Evolutionary conservation across 768 basidiomycete genomes (phyloP), one percentile per base, ranked within the genome.

Genomic region (Termitomyces titanicus): DNA sequence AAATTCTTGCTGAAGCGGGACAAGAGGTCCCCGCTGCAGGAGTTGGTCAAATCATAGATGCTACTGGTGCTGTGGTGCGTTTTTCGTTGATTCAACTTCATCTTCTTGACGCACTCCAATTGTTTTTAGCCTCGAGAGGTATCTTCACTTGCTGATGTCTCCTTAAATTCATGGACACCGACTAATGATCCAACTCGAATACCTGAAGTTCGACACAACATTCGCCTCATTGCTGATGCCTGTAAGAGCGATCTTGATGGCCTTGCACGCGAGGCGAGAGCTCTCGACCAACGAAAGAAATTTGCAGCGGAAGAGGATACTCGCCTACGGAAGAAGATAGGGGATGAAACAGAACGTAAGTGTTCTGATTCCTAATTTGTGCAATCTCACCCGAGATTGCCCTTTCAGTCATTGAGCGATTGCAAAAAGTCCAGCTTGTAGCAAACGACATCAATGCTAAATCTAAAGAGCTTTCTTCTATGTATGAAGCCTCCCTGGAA

Each of bases 161-260:
- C 86, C 18, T 69, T 79, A 61, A 88, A 79, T 56, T 83, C 83
- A 3, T 97, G 94, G 94, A 86, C 89, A 10, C 92, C 93, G 0
- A 85, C 93, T 0, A 83, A 84, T 13, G 96, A 99, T 62, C 80
- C 87, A 6, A 92, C 86, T 46, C 87, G 92, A 52, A 86, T 98
- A 58, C 97, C 97, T 0, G 97, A 99, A 75, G 84, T 99, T n/a
- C 84, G 96, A 24, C 95, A 99, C 68, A 99, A 98, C 68, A 72
- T 99, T 25, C 84, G 89, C 4, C 81, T 98, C 40, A 92, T 99
- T 33, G 79, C 83, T 2, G 91, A 94, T 45, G 78, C 85, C 2
- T 88, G 93, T 63, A 91, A 90, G 62, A 83, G 78, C 17, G 90
- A 96, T 56, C 79, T 99, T 12, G 89, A 93, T 52, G 89, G 91